Evolutionary conservation across 1,284 basidiomycete species (phyloP).

Genomic region (Leccinum pallidistipes): DNA sequence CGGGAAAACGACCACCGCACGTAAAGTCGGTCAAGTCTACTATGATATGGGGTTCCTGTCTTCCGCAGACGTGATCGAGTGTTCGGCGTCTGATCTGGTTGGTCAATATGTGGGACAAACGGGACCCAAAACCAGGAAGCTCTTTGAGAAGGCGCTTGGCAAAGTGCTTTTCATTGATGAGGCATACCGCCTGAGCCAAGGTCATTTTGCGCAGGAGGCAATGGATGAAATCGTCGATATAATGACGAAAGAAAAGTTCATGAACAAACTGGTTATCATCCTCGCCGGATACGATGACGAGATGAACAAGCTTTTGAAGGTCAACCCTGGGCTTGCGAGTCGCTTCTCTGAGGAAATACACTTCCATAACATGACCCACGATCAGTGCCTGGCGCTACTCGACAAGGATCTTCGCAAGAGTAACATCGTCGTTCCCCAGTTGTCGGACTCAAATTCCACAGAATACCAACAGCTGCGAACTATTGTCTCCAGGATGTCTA

Average conservation of each 20-base stretch:
- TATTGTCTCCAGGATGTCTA: slow-evolving; percentile 41
- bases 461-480: slow-evolving; percentile 37
- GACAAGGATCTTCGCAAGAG: slow-evolving; percentile 45
- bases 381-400: slow-evolving; percentile 50
- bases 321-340: slow-evolving; percentile 62
- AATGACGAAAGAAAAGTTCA: slow-evolving; percentile 55
- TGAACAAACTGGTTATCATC: slow-evolving; percentile 59
- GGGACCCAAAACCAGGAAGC: slow-evolving; percentile 56
- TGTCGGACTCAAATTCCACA: slow-evolving; percentile 35
- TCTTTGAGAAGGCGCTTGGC: slow-evolving; percentile 61
- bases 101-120: slow-evolving; percentile 67
- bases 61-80: slow-evolving; percentile 55
- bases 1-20: slow-evolving; percentile 44
- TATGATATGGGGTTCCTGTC: slow-evolving; percentile 66
- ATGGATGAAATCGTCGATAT: slow-evolving; percentile 65
- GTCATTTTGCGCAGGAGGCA: slow-evolving; percentile 63
- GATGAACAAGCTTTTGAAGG: slow-evolving; percentile 56
- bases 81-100: slow-evolving; percentile 63
- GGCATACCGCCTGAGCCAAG: slow-evolving; percentile 58
- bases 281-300: slow-evolving; percentile 66
- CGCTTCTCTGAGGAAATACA: slow-evolving; percentile 60
- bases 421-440: slow-evolving; percentile 37
- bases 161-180: slow-evolving; percentile 67
- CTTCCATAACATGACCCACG: slow-evolving; percentile 51
- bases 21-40: slow-evolving; percentile 47